Evolutionary conservation across 352 stramenopile genomes (phyloP).

Genomic region (Plasmopara muralis): DNA sequence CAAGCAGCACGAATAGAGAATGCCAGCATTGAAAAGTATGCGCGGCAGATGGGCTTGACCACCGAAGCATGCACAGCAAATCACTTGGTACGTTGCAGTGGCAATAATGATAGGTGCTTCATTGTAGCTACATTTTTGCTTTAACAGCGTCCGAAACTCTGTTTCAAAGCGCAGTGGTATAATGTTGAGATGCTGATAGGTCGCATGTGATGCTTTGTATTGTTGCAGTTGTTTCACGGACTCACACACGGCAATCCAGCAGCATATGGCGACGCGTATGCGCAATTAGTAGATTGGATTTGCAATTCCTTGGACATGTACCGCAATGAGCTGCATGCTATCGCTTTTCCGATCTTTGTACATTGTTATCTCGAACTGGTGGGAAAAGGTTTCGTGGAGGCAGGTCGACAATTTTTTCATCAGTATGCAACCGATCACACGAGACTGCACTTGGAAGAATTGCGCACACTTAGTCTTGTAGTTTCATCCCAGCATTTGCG

Average conservation of each 20-base stretch:
- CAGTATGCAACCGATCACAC: constrained; percentile 55
- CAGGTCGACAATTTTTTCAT: constrained; percentile 53
- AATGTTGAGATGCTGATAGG: constrained; percentile 9
- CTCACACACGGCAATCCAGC: constrained; percentile 49
- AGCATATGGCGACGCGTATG: constrained; percentile 65
- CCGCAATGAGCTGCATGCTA: constrained; percentile 73
- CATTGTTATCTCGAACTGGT: constrained; percentile 79
- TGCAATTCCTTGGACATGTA: constrained; percentile 84
- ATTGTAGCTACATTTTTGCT: not conserved
- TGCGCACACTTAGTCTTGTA: constrained; percentile 58
- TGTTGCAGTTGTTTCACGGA: constrained; percentile 62
- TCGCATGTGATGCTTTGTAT: constrained; percentile 12
- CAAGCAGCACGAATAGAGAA: constrained; percentile 12
- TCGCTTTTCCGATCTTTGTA: constrained; percentile 75
- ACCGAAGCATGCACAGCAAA: constrained; percentile 71
- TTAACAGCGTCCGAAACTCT: not conserved
- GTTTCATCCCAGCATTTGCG: constrained; percentile 56
- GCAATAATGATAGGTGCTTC: not conserved
- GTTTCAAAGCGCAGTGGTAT: not conserved
- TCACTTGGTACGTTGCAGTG: constrained; percentile 42
- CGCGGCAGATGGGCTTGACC: constrained; percentile 51
- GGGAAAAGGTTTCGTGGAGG: constrained; percentile 48
- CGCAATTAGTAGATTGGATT: constrained; percentile 71
- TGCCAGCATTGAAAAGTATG: constrained; percentile 50
- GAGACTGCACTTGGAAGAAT: constrained; percentile 60